Evolutionary conservation across 1,139 yeast genomes (phyloP), one percentile per base, ranked within the genome.

Genomic region (Casaregolazyma suthepensis): DNA sequence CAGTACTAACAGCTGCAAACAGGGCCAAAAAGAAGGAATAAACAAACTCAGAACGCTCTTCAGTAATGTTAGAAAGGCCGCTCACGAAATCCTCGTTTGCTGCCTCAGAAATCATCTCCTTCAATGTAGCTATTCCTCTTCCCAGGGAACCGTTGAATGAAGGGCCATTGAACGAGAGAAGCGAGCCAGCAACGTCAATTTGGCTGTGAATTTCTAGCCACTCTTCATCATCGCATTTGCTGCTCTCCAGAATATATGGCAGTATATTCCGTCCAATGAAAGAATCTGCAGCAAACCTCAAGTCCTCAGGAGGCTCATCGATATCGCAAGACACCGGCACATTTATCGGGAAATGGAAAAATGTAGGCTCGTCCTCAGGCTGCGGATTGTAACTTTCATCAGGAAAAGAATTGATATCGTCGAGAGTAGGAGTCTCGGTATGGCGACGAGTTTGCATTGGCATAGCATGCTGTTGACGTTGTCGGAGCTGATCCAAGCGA

Each of bases 281-380:
- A 6, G 56, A 48, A 38, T 45, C 50, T 6, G 17, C 23, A 4
- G 51, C 17, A 50, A 56, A 56, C 20, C 29, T 29, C 15, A 56
- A 46, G 46, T 53, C 47, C 12, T 20, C 38, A 20, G 56, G 52
- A 12, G 54, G 54, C 22, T 19, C 45, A 13, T 46, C 44, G 31
- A 55, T 40, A 31, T 54, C 58, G 20, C 51, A 52, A 3, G 52
- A 38, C 2, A 38, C 7, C 13, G 40, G 15, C 10, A 23, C 20
- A 22, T 9, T 18, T 6, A n/a, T 15, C 22, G 45, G 50, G 5
- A 26, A 38, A 10, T 47, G 22, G 7, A 19, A 19, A 15, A 43
- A 26, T 10, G 20, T 17, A 5, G 31, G 38, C 48, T 15, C 17
- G 15, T 7, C 5, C 7, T 35, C 40, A 13, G 40, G 17, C 17